These are phyloP conservation scores for Sporormia fimetaria DNA, from an alignment of 495 filamentous ascomycete species.

Conservation along the genomic window DNA sequence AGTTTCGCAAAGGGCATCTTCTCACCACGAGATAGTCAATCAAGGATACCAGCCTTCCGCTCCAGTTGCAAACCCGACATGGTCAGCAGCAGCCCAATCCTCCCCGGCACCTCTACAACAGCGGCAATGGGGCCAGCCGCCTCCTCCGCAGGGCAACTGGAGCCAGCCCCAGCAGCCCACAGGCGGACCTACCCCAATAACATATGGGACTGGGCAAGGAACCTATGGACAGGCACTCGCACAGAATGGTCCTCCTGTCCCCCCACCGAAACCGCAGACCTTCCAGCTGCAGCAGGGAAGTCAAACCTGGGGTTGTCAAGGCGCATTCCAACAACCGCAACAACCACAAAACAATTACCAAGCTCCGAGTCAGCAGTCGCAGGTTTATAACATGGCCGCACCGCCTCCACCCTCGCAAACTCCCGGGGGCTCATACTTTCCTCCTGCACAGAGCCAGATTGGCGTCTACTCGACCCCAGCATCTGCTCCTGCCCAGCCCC, in stretches of 20 bases:
- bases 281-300: slow-evolving; percentile 14
- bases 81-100: slow-evolving; percentile 18
- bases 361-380: slow-evolving; percentile 8
- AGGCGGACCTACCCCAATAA: slow-evolving; percentile 18
- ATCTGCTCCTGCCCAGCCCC: slow-evolving; percentile 9
- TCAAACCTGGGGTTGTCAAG: slow-evolving; percentile 14
- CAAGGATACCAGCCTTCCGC: slow-evolving; percentile 18
- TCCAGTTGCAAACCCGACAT: slow-evolving; percentile 12
- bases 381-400: slow-evolving; percentile 18
- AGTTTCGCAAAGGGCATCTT: background rate
- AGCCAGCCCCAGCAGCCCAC: slow-evolving; percentile 8
- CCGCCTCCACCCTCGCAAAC: slow-evolving; percentile 20
- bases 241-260: slow-evolving; percentile 18
- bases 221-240: slow-evolving; percentile 10
- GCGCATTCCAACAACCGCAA: slow-evolving; percentile 7
- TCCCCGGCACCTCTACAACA: background rate
- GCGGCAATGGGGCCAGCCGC: slow-evolving; percentile 19
- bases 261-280: slow-evolving; percentile 20
- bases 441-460: slow-evolving; percentile 4
- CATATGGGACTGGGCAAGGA: slow-evolving; percentile 23
- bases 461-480: slow-evolving; percentile 11
- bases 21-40: background rate
- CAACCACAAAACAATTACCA: slow-evolving; percentile 9
- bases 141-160: slow-evolving; percentile 3
- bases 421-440: slow-evolving; percentile 26